Evolutionary conservation across 805 yeast species (phyloP), one percentile per base, ranked within the genome.

Genomic region (Yamadazyma endophytica): DNA sequence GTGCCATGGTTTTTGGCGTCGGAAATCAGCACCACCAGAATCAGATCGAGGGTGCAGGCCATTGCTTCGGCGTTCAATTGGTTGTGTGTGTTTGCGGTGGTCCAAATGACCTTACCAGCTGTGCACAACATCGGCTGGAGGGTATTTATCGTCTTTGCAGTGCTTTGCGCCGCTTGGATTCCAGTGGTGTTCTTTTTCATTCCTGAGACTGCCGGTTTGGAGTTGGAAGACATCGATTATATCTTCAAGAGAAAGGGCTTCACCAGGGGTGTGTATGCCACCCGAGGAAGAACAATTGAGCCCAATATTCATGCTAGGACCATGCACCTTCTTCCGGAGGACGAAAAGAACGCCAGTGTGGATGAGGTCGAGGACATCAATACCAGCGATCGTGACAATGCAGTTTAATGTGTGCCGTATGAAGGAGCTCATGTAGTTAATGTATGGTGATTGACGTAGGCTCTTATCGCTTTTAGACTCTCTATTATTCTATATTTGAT

Each of bases 201-300:
- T 56, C 89, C 89, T 23, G 89, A 82, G 61, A 80, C 88, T 26
- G 76, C 82, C 17, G 85, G 85, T 27, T 70, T 85, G 51, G 68
- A 82, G 23, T 68, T 82, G 55, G 89, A 81, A 56, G 86, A 80
- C 49, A 74, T 82, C 56, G 88, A 81, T 36, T 37, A 47, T 32
- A 58, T 59, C 16, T 54, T 54, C 33, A 33, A 15, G 9, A 31
- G 18, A 26, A 29, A 11, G 28, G 4, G 6, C 18, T 4, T 8
- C n/a, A 12, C 29, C 43, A 28, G 37, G 19, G 35, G 37, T 11
- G 37, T 36, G 4, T 36, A 21, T 15, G 17, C 30, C 6, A 29
- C 40, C 21, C 29, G 40, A 30, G 34, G 40, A 24, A 29, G 29
- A 18, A 36, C 37, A 13, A 18, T 36, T 9, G 22, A 20, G 24